Conservation (phyloP, 345 rosid genomes). For the Iberis pinnata region DNA sequence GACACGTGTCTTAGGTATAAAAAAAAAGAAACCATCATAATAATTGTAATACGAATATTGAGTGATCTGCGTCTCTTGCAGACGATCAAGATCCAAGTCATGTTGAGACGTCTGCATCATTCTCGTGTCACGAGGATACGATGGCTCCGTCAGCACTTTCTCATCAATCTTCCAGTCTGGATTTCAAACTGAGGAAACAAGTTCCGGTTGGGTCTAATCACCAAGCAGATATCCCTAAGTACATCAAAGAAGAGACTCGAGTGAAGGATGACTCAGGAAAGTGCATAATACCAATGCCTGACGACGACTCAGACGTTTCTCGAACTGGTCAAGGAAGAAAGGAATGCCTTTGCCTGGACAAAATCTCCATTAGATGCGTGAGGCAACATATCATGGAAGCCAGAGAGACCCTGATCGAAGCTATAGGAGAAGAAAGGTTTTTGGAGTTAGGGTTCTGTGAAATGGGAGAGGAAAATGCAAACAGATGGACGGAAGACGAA, state of each 20-base stretch:
- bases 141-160: constrained; percentile 36
- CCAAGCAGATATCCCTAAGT: constrained; percentile 50
- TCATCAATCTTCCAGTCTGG: constrained; percentile 30
- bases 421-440: constrained; percentile 51
- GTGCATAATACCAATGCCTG: constrained; percentile 45
- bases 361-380: constrained; percentile 57
- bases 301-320: constrained; percentile 19
- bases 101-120: too few relatives aligned
- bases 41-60: constrained; percentile 25
- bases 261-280: constrained; percentile 38
- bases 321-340: constrained; percentile 34
- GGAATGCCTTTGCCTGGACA: constrained; percentile 51
- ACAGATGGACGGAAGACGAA: constrained; percentile 54
- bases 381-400: constrained; percentile 57
- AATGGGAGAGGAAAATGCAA: constrained; percentile 72
- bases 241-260: constrained; percentile 21
- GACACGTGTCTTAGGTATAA: constrained; percentile 32
- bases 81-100: too few relatives aligned
- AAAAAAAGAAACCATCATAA: too few relatives aligned
- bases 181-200: constrained; percentile 31
- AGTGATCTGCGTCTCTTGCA: too few relatives aligned
- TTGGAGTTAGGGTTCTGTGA: constrained; percentile 48
- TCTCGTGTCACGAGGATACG: constrained; percentile 15
- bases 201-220: constrained; percentile 51
- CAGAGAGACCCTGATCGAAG: constrained; percentile 41